phyloP scores from a whole-genome alignment of 2,329 filamentous ascomycete species.

The Cladosporium sp. region DNA sequence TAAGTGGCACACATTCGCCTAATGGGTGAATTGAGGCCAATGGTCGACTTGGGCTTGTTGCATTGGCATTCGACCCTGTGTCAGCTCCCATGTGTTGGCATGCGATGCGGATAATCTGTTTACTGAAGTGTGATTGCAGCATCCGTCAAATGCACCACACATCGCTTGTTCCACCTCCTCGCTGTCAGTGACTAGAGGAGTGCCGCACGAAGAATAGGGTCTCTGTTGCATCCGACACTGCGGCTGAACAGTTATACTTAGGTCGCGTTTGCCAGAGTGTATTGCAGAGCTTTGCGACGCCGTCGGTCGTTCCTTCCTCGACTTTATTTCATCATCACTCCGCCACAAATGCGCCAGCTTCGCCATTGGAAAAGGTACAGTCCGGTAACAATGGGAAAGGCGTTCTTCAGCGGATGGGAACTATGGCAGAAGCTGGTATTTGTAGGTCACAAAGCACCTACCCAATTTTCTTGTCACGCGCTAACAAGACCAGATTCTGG shows the following conservation, averaged over 20 bases:
- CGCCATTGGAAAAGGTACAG: neutral
- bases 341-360: neutral
- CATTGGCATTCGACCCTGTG: neutral
- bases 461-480: conserved; percentile 13
- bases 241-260: neutral
- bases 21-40: neutral
- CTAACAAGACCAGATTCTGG: conserved; percentile 64
- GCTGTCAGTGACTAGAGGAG: neutral
- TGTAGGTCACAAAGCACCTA: conserved; percentile 55
- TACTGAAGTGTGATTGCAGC: neutral
- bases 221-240: neutral
- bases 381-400: conserved; percentile 3
- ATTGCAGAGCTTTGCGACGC: neutral
- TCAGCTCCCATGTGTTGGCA: neutral
- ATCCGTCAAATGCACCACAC: neutral
- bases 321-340: neutral
- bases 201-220: neutral
- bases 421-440: conserved; percentile 91
- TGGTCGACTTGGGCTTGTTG: neutral
- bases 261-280: neutral
- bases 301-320: neutral
- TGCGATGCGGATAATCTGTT: neutral
- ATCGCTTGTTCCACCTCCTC: neutral
- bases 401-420: conserved; percentile 61
- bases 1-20: conserved; percentile 13